Conservation (phyloP, 2,329 filamentous ascomycete species). For the Exophiala spinifera region DNA sequence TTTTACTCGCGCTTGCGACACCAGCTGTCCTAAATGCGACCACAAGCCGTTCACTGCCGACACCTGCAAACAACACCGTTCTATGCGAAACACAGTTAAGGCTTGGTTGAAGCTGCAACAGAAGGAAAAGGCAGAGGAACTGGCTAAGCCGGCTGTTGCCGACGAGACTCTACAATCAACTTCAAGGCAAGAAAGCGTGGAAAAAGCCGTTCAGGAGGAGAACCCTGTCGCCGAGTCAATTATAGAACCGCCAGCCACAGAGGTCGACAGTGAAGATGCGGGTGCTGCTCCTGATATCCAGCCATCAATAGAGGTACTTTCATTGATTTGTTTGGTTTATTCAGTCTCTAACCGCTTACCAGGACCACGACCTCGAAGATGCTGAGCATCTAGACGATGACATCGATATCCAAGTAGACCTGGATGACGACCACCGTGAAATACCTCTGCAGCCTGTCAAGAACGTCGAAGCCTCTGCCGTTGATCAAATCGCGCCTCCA, state of each 20-base stretch:
- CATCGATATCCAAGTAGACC: constrained; percentile 29
- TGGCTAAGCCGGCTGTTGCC: constrained; percentile 38
- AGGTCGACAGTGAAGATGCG: constrained; percentile 18
- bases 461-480: constrained; percentile 10
- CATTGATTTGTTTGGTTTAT: background rate
- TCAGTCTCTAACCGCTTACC: background rate
- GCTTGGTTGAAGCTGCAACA: constrained; percentile 88
- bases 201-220: constrained; percentile 9
- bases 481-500: constrained; percentile 6
- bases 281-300: constrained; percentile 15
- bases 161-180: constrained; percentile 6
- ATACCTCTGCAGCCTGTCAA: constrained; percentile 12
- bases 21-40: constrained; percentile 87
- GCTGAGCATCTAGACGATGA: constrained; percentile 24
- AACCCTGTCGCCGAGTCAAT: background rate
- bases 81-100: constrained; percentile 85
- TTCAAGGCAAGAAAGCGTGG: constrained; percentile 1
- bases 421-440: constrained; percentile 24
- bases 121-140: constrained; percentile 74
- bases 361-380: constrained; percentile 19
- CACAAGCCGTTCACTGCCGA: constrained; percentile 83
- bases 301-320: constrained; percentile 25
- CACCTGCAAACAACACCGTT: constrained; percentile 85
- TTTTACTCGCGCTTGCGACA: constrained; percentile 55
- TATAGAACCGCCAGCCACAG: constrained; percentile 13